A percentile compares a stretch with the other conserved stretches of the same genome.
Evolutionary conservation across 768 basidiomycete species (phyloP).

Genomic region (Candolleomyces aberdarensis): DNA sequence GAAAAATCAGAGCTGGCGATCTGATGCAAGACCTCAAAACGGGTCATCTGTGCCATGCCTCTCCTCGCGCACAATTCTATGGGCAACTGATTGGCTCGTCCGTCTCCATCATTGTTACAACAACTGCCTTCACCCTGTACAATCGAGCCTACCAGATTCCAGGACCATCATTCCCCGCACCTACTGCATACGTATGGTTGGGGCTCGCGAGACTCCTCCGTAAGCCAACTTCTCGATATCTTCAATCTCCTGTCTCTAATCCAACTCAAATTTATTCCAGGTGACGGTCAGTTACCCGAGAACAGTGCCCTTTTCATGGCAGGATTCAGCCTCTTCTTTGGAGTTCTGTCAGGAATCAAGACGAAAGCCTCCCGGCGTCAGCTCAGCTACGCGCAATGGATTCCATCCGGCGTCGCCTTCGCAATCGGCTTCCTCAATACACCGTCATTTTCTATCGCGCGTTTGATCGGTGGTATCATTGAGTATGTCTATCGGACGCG

Average conservation of each 20-base stretch:
- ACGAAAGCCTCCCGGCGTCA: slow-evolving; percentile 49
- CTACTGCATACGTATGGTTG: slow-evolving; percentile 93
- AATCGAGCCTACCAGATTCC: slow-evolving; percentile 86
- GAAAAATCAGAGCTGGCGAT: slow-evolving; percentile 73
- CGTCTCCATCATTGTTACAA: slow-evolving; percentile 84
- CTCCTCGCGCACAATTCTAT: slow-evolving; percentile 91
- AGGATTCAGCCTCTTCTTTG: slow-evolving; percentile 70
- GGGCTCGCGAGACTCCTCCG: slow-evolving; percentile 72
- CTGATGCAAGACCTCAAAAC: slow-evolving; percentile 99
- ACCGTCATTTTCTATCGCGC: slow-evolving; percentile 89
- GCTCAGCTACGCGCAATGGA: slow-evolving; percentile 63
- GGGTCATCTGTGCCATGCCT: slow-evolving; percentile 87
- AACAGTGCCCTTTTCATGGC: slow-evolving; percentile 78
- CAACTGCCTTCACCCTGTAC: slow-evolving; percentile 85
- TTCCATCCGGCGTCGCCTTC: slow-evolving; percentile 92
- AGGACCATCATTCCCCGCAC: slow-evolving; percentile 93
- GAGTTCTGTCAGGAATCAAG: slow-evolving; percentile 63
- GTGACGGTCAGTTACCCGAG: slow-evolving; percentile 79
- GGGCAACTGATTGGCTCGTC: slow-evolving; percentile 90
- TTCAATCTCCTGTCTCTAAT: too few species aligned
- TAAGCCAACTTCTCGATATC: too few species aligned
- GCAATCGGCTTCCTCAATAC: slow-evolving; percentile 96
- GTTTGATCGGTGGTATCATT: slow-evolving; percentile 82
- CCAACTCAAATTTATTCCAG: too few species aligned
- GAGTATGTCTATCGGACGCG: slow-evolving; percentile 67